Percentiles rank a stretch among this genome's conserved stretches.
Conservation (phyloP, 176 grass and related monocot species). For the Neostapfia colusana region DNA sequence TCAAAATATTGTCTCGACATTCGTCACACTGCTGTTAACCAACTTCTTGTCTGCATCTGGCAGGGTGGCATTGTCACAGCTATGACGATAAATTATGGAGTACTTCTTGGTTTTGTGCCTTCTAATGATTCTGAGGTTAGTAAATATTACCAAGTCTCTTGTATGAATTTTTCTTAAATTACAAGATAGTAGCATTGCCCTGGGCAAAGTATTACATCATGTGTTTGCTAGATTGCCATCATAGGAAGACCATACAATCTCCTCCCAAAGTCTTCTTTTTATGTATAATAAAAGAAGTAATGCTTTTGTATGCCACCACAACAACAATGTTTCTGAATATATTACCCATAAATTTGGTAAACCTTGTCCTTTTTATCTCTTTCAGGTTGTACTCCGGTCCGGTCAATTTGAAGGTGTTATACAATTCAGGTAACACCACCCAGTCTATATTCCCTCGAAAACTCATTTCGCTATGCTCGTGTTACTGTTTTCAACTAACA, state of each 20-base stretch:
- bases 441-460: conserved; percentile 4
- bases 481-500: neutral
- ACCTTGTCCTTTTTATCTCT: conserved; percentile 2
- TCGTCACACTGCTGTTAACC: conserved; percentile 5
- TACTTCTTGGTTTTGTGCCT: conserved; percentile 83
- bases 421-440: conserved; percentile 60
- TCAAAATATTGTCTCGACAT: neutral
- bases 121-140: conserved; percentile 68
- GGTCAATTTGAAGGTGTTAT: conserved; percentile 78
- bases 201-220: neutral
- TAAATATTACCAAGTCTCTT: conserved; percentile 30
- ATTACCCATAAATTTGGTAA: neutral
- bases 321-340: neutral
- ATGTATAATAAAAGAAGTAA: conserved; percentile 7
- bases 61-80: conserved; percentile 85
- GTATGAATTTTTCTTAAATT: conserved; percentile 25
- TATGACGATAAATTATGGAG: conserved; percentile 90
- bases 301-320: neutral
- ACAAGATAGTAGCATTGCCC: neutral
- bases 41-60: conserved; percentile 31
- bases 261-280: neutral
- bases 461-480: conserved; percentile 2
- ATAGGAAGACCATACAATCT: neutral
- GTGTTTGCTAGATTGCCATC: conserved; percentile 29
- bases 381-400: conserved; percentile 73